phyloP scores from a whole-genome alignment of 257 asterid species.

The Solanum ahanhuiri region DNA sequence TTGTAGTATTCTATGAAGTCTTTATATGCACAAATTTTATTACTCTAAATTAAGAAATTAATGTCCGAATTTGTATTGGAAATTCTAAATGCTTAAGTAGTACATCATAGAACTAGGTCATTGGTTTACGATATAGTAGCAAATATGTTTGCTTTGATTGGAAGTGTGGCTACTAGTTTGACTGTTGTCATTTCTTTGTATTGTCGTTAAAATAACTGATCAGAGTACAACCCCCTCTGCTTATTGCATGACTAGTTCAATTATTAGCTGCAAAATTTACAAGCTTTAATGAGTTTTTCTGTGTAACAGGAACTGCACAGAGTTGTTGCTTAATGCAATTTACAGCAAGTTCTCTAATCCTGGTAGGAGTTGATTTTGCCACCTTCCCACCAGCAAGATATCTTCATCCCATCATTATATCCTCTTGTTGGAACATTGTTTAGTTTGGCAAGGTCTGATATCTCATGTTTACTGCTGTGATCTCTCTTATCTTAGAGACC shows the following conservation, averaged over 20 bases:
- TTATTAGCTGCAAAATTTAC: not conserved
- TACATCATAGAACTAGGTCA: not conserved
- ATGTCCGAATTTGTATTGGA: not conserved
- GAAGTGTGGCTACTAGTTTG: not conserved
- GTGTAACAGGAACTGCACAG: constrained; percentile 40
- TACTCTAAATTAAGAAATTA: not conserved
- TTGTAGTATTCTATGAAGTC: not conserved
- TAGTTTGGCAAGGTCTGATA: not conserved
- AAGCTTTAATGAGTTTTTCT: not conserved
- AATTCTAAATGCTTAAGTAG: not conserved
- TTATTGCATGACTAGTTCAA: not conserved
- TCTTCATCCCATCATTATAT: constrained; percentile 5
- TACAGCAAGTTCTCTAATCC: constrained; percentile 42
- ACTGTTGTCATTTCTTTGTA: not conserved
- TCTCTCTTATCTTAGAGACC: not conserved
- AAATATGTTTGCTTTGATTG: not conserved
- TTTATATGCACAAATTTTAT: not conserved
- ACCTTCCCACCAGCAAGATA: constrained; percentile 50
- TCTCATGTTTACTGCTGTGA: not conserved
- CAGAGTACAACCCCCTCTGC: not conserved
- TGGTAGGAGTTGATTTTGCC: constrained; percentile 47
- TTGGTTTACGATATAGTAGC: not conserved
- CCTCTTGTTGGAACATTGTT: not conserved
- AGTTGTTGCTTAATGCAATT: not conserved
- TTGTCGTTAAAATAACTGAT: not conserved